Evolutionary conservation across 1,139 yeast species (phyloP).

Genomic region (Candida tunisiensis): DNA sequence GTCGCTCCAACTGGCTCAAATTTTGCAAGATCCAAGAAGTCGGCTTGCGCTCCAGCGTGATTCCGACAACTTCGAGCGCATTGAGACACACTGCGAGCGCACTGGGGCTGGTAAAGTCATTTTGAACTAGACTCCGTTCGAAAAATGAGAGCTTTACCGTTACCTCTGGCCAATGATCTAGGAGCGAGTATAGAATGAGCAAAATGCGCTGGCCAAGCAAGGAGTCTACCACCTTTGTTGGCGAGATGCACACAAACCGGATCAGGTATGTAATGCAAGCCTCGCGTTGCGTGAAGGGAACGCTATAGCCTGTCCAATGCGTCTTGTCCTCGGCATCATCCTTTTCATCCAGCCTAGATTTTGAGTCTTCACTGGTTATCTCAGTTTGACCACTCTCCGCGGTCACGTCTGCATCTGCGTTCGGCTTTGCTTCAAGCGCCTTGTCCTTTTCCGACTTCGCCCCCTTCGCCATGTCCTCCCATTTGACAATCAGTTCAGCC

Average conservation of each 20-base stretch:
- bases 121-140: conserved; percentile 67
- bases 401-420: conserved; percentile 7
- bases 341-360: conserved; percentile 1
- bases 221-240: conserved; percentile 71
- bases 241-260: conserved; percentile 75
- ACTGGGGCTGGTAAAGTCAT: conserved; percentile 47
- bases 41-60: conserved; percentile 63
- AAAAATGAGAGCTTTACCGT: conserved; percentile 70
- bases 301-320: no score
- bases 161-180: conserved; percentile 76
- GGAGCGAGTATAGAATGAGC: conserved; percentile 51
- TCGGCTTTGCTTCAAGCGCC: conserved; percentile 13
- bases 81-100: conserved; percentile 64
- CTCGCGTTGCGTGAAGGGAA: conserved; percentile 73
- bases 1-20: conserved; percentile 45
- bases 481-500: conserved; percentile 66
- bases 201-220: conserved; percentile 72
- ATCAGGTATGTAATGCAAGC: conserved; percentile 86
- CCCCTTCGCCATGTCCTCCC: conserved; percentile 39
- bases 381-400: conserved; percentile 2
- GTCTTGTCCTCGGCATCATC: conserved; percentile 11
- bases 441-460: conserved; percentile 6
- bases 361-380: conserved; percentile 1
- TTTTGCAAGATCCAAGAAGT: conserved; percentile 64
- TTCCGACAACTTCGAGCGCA: conserved; percentile 81